These are phyloP conservation scores for Exophiala mesophila DNA, from an alignment of 2,329 filamentous ascomycete species.

Conservation along the genomic window DNA sequence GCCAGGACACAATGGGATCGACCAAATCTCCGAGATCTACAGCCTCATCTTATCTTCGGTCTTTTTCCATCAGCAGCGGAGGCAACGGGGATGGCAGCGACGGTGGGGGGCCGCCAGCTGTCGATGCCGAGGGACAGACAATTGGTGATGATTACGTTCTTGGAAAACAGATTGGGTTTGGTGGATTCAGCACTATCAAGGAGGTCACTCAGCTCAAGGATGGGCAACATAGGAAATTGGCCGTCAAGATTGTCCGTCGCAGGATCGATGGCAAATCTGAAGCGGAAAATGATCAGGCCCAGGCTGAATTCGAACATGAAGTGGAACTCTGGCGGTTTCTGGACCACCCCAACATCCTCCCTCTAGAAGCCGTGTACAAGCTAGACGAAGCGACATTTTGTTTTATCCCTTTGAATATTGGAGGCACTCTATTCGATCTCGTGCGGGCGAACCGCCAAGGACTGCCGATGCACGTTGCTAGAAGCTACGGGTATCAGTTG, in stretches of 20 bases:
- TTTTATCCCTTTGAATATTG: slow-evolving; percentile 60
- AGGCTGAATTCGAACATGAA: slow-evolving; percentile 65
- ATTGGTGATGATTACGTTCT: slow-evolving; percentile 64
- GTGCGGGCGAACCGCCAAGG: slow-evolving; percentile 53
- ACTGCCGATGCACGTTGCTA: slow-evolving; percentile 48
- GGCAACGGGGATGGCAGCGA: slow-evolving; percentile 22
- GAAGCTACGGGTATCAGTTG: slow-evolving; percentile 58
- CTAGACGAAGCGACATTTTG: slow-evolving; percentile 66
- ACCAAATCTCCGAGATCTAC: slow-evolving; percentile 52
- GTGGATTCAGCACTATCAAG: slow-evolving; percentile 63
- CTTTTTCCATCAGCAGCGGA: slow-evolving; percentile 46
- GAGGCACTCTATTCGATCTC: slow-evolving; percentile 61
- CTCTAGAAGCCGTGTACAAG: slow-evolving; percentile 60
- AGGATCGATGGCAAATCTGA: slow-evolving; percentile 52
- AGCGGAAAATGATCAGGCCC: slow-evolving; percentile 59
- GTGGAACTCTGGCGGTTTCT: slow-evolving; percentile 63
- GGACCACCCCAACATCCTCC: slow-evolving; percentile 57
- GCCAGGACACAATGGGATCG: slow-evolving; percentile 32
- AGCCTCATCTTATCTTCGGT: slow-evolving; percentile 51
- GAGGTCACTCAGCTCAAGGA: slow-evolving; percentile 60
- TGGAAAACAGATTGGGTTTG: slow-evolving; percentile 60
- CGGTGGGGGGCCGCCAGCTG: slow-evolving; percentile 41
- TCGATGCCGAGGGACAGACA: slow-evolving; percentile 64
- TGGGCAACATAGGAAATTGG: slow-evolving; percentile 48
- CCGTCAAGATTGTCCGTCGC: slow-evolving; percentile 65